Conservation (phyloP, 202 grass and related monocot genomes). For the Alloteropsis angusta region DNA sequence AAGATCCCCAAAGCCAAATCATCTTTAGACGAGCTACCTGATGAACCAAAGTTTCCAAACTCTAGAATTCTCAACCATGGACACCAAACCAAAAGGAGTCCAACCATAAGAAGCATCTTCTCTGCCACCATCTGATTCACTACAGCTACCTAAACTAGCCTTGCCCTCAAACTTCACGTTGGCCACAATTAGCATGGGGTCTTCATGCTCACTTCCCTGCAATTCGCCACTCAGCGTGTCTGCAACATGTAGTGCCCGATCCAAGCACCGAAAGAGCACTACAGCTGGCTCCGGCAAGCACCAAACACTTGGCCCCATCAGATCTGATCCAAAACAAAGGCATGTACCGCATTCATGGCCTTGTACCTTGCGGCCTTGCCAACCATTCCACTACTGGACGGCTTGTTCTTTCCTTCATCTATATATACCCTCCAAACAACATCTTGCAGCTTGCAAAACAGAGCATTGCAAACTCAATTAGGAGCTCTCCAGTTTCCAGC, state of each 20-base stretch:
- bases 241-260: neutral
- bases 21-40: neutral
- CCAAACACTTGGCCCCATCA: slow-evolving; percentile 1
- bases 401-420: slow-evolving; percentile 1
- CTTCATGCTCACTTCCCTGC: neutral
- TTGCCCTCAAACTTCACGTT: neutral
- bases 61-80: neutral
- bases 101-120: neutral
- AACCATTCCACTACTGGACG: neutral
- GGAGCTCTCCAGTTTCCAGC: neutral
- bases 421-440: slow-evolving; percentile 29
- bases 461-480: neutral
- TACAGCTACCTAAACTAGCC: neutral
- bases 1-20: neutral
- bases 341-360: neutral
- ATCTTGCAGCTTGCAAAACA: neutral
- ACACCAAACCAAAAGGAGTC: neutral
- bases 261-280: neutral
- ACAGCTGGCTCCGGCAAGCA: neutral
- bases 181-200: neutral
- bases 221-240: neutral
- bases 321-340: neutral
- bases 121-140: neutral
- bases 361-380: slow-evolving; percentile 3
- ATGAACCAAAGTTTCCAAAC: neutral